phyloP scores from a whole-genome alignment of 164 flowering plant genomes.

The Umbilicus rupestris region DNA sequence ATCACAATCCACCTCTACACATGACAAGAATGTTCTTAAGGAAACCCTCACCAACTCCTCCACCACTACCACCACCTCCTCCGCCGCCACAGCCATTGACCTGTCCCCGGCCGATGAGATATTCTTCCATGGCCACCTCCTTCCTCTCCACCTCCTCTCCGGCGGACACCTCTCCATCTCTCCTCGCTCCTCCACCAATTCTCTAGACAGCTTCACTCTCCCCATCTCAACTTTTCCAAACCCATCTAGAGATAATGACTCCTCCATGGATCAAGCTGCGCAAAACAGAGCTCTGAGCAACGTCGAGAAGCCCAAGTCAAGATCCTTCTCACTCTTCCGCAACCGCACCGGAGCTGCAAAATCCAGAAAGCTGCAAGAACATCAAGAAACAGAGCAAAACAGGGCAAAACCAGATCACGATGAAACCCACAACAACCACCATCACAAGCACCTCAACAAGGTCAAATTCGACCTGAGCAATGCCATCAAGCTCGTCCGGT shows the following conservation, averaged over 20 bases:
- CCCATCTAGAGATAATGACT: not conserved
- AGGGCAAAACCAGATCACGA: not conserved
- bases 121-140: conserved; percentile 90
- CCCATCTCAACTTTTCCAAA: conserved; percentile 25
- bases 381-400: conserved; percentile 34
- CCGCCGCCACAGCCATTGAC: conserved; percentile 39
- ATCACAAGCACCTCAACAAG: conserved; percentile 23
- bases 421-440: conserved; percentile 9
- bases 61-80: conserved; percentile 16
- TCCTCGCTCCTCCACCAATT: conserved; percentile 65
- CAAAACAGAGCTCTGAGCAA: not conserved
- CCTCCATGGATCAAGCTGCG: not conserved
- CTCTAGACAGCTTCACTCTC: conserved; percentile 51
- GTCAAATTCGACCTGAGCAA: conserved; percentile 39
- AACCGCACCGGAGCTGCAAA: not conserved
- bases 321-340: conserved; percentile 48
- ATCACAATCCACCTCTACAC: not conserved
- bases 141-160: conserved; percentile 79
- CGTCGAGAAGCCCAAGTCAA: conserved; percentile 27
- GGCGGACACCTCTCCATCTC: conserved; percentile 41
- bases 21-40: not conserved
- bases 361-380: conserved; percentile 19
- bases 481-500: conserved; percentile 45
- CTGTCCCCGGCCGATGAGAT: conserved; percentile 87
- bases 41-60: conserved; percentile 6